Percentiles rank a stretch among this genome's conserved stretches.
Evolutionary conservation across 1,284 basidiomycete genomes (phyloP).

Genomic region (Farysia itapuensis): DNA sequence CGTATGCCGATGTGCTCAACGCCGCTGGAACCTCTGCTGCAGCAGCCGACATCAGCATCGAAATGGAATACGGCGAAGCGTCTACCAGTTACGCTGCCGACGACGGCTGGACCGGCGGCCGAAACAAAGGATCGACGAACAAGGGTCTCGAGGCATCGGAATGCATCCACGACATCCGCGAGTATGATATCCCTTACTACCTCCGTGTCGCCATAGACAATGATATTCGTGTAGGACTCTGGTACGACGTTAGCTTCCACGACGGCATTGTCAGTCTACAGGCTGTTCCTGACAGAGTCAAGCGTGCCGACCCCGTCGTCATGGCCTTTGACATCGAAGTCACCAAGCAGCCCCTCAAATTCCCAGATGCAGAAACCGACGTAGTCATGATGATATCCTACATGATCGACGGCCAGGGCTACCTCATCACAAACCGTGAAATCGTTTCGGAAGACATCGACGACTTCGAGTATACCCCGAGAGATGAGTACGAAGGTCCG

Average conservation of each 20-base stretch:
- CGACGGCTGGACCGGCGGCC: constrained; percentile 23
- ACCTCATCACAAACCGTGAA: constrained; percentile 94
- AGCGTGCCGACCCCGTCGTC: constrained; percentile 97
- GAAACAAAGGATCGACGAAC: constrained; percentile 16
- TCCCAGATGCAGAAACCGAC: constrained; percentile 92
- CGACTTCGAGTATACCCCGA: constrained; percentile 98
- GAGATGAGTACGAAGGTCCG: constrained; percentile 94
- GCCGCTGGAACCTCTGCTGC: constrained; percentile 40
- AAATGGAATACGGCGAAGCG: constrained; percentile 26
- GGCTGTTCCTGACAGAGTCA: constrained; percentile 79
- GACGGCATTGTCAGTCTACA: constrained; percentile 78
- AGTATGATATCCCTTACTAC: constrained; percentile 97
- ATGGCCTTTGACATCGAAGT: constrained; percentile 99
- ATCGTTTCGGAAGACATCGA: constrained; percentile 97
- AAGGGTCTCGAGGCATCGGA: constrained; percentile 74
- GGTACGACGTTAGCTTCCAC: constrained; percentile 83
- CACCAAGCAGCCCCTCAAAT: constrained; percentile 96
- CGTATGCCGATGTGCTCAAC: constrained; percentile 95
- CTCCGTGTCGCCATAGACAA: constrained; percentile 98
- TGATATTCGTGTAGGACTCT: constrained; percentile 92
- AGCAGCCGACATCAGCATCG: constrained; percentile 36
- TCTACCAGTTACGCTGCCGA: constrained; percentile 59
- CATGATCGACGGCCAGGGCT: constrained; percentile 95
- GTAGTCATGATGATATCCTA: constrained; percentile 99
- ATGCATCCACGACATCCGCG: constrained; percentile 88